Evolutionary conservation across 2,329 filamentous ascomycete genomes (phyloP).

Genomic region (Whalleya microplaca): DNA sequence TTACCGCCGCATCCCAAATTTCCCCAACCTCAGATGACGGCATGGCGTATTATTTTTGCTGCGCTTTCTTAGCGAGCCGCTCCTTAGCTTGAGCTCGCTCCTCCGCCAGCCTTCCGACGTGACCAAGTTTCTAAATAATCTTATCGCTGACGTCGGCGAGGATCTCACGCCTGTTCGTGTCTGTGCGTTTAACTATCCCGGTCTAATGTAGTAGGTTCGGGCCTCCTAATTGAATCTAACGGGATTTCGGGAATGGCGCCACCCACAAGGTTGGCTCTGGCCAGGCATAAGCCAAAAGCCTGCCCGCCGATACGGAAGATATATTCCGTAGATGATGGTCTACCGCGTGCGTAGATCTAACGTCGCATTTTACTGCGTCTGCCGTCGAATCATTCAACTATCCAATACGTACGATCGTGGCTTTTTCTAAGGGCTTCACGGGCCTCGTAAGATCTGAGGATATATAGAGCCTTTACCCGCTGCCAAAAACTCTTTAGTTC

Average conservation of each 20-base stretch:
- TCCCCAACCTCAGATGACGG: neutral
- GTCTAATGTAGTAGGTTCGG: too few species aligned
- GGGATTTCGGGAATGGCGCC: slow-evolving; percentile 12
- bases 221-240: too few species aligned
- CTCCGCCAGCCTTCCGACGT: neutral
- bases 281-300: slow-evolving; percentile 6
- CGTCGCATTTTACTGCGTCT: slow-evolving; percentile 17
- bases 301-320: neutral
- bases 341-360: slow-evolving; percentile 16
- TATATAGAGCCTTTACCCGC: neutral
- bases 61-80: neutral
- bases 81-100: neutral
- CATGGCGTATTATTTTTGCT: neutral
- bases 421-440: neutral
- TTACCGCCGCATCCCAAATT: slow-evolving; percentile 1
- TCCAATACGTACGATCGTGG: slow-evolving; percentile 1
- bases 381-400: slow-evolving; percentile 11
- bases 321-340: too few species aligned
- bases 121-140: neutral
- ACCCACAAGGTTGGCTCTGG: slow-evolving; percentile 20
- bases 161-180: neutral
- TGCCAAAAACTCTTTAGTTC: slow-evolving; percentile 1
- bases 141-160: neutral
- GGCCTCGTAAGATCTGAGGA: neutral
- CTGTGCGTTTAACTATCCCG: neutral